Base-by-base conservation (phyloP, 768 basidiomycete species). In the Harrya chromipes region DNA sequence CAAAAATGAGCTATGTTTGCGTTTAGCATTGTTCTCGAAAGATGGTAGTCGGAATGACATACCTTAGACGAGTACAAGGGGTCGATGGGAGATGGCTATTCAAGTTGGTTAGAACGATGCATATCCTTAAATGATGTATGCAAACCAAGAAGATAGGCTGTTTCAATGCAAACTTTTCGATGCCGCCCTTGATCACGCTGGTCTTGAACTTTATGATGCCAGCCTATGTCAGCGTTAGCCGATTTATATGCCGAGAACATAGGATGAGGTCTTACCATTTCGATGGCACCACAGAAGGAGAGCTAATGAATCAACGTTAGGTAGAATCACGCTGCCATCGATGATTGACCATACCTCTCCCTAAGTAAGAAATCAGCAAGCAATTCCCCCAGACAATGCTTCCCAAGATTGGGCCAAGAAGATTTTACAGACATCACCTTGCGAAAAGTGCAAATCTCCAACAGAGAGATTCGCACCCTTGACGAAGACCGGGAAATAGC, bases 401-500 rank as follows among this genome's bases (percentile, higher is more conserved):
- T 11, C 29, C 29, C 29, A 13, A 1, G 29, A 40, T 19, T 4
- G 40, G 4, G n/a, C n/a, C n/a, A n/a, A n/a, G n/a, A n/a, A n/a
- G n/a, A n/a, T n/a, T 34, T 31, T 4, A 64, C 73, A 26, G 48
- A 74, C 84, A 71, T 89, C 87, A 19, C 85, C 87, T 63, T 89
- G 85, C 14, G 84, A 86, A 66, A 88, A 89, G 60, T 90, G 87
- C 21, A 88, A 70, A 62, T 89, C 87, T 1, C 87, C 87, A 17
- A 89, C 82, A 0, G 87, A 87, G 3, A 90, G 70, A 52, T 87
- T 86, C 2, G 87, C 87, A 6, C 86, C 87, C 39, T 81, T 74
- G 27, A 90, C 70, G 56, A 85, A 90, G 2, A 90, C 87, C 2
- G 87, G 87, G 70, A 88, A 81, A 61, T 87, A 87, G 64, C 81